A percentile compares a stretch with the other conserved stretches of the same genome.
Evolutionary conservation across 441 rosid genomes (phyloP).

Genomic region (Omphalea diandra): DNA sequence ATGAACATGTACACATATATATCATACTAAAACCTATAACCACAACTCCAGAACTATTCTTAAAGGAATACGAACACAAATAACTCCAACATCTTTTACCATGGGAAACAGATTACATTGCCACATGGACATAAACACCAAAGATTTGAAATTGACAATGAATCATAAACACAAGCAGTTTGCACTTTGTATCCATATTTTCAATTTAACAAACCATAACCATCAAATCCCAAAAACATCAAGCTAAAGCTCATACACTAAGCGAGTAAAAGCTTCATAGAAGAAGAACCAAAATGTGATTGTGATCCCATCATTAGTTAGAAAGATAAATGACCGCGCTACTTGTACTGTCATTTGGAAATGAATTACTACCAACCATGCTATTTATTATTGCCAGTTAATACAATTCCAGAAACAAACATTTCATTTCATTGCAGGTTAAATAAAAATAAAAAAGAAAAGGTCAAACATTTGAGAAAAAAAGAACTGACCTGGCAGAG

Average conservation of each 20-base stretch:
- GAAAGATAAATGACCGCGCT: neutral
- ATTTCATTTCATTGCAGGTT: too few species aligned
- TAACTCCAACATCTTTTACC: neutral
- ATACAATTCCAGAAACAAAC: too few species aligned
- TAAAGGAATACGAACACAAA: neutral
- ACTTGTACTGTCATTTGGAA: neutral
- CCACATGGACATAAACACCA: neutral
- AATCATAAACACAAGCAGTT: neutral
- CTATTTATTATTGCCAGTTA: too few species aligned
- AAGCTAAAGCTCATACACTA: neutral
- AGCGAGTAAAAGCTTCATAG: neutral
- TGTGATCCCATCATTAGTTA: neutral
- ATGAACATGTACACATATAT: too few species aligned
- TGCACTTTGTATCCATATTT: neutral
- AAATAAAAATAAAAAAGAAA: too few species aligned
- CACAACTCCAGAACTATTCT: neutral
- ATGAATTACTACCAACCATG: too few species aligned
- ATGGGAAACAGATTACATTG: neutral
- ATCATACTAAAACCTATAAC: slow-evolving; percentile 1
- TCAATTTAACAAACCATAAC: neutral
- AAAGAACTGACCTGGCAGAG: slow-evolving; percentile 31
- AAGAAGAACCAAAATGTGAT: neutral
- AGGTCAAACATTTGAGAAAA: too few species aligned
- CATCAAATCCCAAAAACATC: neutral
- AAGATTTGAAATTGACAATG: neutral